Conservation (phyloP, 768 basidiomycete species). For the Crucibulum laeve region DNA sequence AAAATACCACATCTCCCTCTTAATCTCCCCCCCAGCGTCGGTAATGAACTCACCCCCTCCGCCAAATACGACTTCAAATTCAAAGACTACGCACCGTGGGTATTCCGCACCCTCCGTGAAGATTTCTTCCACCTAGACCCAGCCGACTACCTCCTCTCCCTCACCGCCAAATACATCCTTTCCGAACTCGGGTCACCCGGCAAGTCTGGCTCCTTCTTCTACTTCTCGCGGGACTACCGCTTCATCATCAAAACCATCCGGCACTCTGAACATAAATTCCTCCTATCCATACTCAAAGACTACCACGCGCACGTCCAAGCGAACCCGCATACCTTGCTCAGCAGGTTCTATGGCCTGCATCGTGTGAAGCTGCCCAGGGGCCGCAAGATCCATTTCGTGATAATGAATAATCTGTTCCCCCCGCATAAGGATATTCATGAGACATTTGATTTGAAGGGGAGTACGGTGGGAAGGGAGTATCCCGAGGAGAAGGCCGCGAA, state of each 20-base stretch:
- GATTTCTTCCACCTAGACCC: conserved; percentile 94
- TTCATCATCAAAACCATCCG: conserved; percentile 99
- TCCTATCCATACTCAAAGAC: conserved; percentile 74
- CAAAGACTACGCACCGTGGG: conserved; percentile 98
- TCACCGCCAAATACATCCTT: conserved; percentile 96
- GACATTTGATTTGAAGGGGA: conserved; percentile 96
- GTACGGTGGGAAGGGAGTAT: conserved; percentile 84
- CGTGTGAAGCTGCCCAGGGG: conserved; percentile 95
- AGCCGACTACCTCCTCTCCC: conserved; percentile 93
- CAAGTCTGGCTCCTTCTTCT: conserved; percentile 98
- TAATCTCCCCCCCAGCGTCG: conserved; percentile 50
- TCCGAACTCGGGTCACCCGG: conserved; percentile 97
- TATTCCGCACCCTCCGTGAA: conserved; percentile 93
- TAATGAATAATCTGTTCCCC: conserved; percentile 99
- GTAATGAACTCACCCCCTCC: conserved; percentile 96
- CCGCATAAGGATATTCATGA: conserved; percentile 97
- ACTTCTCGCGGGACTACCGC: conserved; percentile 96
- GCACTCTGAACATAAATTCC: conserved; percentile 91
- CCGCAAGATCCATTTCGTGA: conserved; percentile 96
- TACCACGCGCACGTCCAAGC: conserved; percentile 83
- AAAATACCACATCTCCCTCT: neutral
- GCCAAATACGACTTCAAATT: conserved; percentile 99
- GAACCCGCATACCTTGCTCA: conserved; percentile 92
- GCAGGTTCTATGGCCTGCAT: conserved; percentile 95
- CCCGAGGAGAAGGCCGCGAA: conserved; percentile 75